A percentile compares a stretch with the other conserved stretches of the same genome.
Conservation (phyloP, 495 filamentous ascomycete species). For the Terfezia claveryi region DNA sequence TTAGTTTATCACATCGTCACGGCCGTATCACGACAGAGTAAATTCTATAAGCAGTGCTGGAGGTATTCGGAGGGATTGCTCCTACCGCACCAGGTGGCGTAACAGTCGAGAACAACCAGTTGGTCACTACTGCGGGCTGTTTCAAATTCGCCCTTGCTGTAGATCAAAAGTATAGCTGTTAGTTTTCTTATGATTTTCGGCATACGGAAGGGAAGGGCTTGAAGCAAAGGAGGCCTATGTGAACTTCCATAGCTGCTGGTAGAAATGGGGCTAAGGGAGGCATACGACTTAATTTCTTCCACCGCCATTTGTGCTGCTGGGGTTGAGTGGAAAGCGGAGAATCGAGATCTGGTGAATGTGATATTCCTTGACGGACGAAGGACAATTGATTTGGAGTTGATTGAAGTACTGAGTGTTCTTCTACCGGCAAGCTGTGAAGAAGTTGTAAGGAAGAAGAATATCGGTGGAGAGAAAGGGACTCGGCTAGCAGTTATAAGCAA, state of each 20-base stretch:
- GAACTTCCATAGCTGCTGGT: no score
- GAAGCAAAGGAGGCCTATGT: no score
- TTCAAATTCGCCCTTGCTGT: background rate
- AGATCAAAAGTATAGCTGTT: background rate
- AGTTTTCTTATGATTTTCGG: no score
- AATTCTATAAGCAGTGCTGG: background rate
- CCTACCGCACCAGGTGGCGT: slow-evolving; percentile 69
- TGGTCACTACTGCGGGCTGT: slow-evolving; percentile 17
- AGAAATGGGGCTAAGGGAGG: background rate
- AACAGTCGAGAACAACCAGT: slow-evolving; percentile 64
- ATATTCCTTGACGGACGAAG: background rate
- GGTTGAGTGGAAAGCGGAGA: background rate
- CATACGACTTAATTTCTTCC: background rate
- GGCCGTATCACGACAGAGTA: background rate
- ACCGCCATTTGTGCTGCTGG: background rate
- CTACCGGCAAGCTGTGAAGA: no score
- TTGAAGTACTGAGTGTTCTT: no score
- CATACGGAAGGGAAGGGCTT: no score
- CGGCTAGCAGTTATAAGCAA: background rate
- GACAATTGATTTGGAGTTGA: background rate
- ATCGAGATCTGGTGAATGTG: background rate
- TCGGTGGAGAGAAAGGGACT: background rate
- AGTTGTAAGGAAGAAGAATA: background rate
- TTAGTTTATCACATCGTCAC: background rate
- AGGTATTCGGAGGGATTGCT: background rate